Conservation (phyloP, 2,329 filamentous ascomycete species). For the Pseudocercospora pini-densiflorae region DNA sequence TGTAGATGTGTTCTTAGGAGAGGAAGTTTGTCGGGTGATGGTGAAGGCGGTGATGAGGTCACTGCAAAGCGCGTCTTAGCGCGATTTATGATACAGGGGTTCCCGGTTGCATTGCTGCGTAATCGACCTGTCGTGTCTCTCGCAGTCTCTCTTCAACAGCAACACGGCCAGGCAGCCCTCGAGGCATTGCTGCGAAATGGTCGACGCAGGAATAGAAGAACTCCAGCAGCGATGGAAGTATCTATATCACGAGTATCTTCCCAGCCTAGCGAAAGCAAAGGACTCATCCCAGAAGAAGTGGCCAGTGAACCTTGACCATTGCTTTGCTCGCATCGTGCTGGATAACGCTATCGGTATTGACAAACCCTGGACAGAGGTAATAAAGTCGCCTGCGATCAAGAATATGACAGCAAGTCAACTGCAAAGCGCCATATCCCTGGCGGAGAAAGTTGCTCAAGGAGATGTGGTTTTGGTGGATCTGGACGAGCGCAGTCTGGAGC, state of each 20-base stretch:
- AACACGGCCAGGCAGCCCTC: too few species aligned
- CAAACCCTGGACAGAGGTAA: constrained; percentile 48
- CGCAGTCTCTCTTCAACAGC: too few species aligned
- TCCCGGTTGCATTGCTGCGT: neutral
- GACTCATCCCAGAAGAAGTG: constrained; percentile 43
- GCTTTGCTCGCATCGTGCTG: constrained; percentile 52
- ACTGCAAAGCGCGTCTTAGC: neutral
- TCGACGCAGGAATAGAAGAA: constrained; percentile 17
- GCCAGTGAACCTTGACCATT: constrained; percentile 51
- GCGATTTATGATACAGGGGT: neutral
- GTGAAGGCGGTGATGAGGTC: too few species aligned
- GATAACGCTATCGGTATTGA: constrained; percentile 47
- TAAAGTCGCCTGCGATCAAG: constrained; percentile 49
- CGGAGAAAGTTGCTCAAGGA: constrained; percentile 44
- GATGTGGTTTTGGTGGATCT: constrained; percentile 45
- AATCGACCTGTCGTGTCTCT: neutral
- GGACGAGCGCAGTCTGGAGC: constrained; percentile 45
- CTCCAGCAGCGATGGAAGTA: constrained; percentile 34
- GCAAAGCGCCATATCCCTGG: constrained; percentile 44
- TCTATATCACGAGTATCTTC: constrained; percentile 36
- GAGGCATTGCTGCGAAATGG: neutral
- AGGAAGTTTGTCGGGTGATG: too few species aligned
- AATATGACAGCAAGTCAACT: constrained; percentile 50
- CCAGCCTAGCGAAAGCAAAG: constrained; percentile 35
- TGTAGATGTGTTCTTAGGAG: too few species aligned